Evolutionary conservation across 768 basidiomycete species (phyloP), one percentile per base, ranked within the genome.

Genomic region (Leccinum aurantiacum): DNA sequence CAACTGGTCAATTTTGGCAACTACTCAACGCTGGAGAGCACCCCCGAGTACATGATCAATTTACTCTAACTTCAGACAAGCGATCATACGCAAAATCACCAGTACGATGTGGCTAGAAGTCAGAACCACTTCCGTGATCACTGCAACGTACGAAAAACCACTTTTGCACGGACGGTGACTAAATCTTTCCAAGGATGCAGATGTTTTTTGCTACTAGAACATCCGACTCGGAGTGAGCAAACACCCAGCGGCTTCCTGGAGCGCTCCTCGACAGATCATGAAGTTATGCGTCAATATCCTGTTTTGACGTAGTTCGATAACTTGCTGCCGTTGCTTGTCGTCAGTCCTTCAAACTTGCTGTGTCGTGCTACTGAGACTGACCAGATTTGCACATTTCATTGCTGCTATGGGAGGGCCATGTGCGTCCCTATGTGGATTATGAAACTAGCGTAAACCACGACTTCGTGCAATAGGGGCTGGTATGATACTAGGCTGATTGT

Each of bases 141-240:
- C 57, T 48, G 44, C 56, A 31, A 33, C 24, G 54, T 61, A 54
- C 49, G 54, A 35, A 25, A 1, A 37, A 19, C 13, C 33, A 35
- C 33, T 15, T 17, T 41, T 53, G n/a, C n/a, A n/a, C n/a, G n/a
- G n/a, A 57, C 15, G 1, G 10, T 8, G 29, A 41, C 19, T 24
- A n/a, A 51, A 17, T 37, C 17, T 24, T 46, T 53, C 29, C 50
- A 54, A 60, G 61, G 19, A 33, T 60, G 19, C 57, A 57, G 10
- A 22, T 53, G 29, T 54, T 53, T 46, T 58, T 66, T 19, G 49
- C n/a, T n/a, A 38, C 53, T 4, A 59, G 58, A 22, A 29, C 27
- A 55, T 63, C 25, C 50, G 54, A 29, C 27, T 53, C 29, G 51
- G 48, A 60, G 54, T 54, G 33, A 60, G 56, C 6, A 60, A 53